Percentiles rank a stretch among this genome's conserved stretches.
These are phyloP conservation scores for Saksenaea vasiformis DNA, from an alignment of 371 early-diverging fungal genomes.

Conservation along the genomic window DNA sequence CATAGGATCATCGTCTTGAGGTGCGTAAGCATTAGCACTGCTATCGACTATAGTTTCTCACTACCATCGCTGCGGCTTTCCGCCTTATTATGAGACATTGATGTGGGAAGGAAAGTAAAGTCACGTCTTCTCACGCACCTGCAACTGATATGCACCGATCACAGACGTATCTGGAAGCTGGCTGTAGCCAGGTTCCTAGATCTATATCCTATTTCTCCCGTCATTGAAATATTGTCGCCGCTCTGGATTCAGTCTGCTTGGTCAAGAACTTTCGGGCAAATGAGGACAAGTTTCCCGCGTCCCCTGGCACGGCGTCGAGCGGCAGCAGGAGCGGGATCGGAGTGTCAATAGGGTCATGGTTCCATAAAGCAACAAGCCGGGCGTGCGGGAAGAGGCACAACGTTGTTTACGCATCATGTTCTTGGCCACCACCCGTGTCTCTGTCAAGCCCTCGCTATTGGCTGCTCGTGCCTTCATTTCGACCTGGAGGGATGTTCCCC, in stretches of 20 bases:
- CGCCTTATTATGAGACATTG: neutral
- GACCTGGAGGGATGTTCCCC: constrained; percentile 72
- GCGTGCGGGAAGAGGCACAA: neutral
- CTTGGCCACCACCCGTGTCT: constrained; percentile 36
- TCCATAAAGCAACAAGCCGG: neutral
- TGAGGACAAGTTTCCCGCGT: no score
- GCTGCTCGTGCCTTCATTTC: constrained; percentile 54
- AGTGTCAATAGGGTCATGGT: neutral
- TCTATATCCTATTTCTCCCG: no score
- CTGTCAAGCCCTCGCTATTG: constrained; percentile 41
- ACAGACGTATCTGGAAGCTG: no score
- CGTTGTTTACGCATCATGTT: constrained; percentile 29
- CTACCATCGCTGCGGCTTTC: constrained; percentile 1
- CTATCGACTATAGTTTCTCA: neutral
- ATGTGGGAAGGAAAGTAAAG: no score
- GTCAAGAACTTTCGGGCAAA: no score
- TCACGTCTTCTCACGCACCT: no score
- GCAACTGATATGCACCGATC: no score
- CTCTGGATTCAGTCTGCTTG: no score
- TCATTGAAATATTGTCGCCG: no score
- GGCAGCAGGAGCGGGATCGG: no score
- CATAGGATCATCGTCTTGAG: neutral
- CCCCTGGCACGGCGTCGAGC: no score
- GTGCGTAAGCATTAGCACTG: neutral
- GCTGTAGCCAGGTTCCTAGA: no score